Base-by-base conservation (phyloP, 23 red algal genomes). In the Gracilaria domingensis region DNA sequence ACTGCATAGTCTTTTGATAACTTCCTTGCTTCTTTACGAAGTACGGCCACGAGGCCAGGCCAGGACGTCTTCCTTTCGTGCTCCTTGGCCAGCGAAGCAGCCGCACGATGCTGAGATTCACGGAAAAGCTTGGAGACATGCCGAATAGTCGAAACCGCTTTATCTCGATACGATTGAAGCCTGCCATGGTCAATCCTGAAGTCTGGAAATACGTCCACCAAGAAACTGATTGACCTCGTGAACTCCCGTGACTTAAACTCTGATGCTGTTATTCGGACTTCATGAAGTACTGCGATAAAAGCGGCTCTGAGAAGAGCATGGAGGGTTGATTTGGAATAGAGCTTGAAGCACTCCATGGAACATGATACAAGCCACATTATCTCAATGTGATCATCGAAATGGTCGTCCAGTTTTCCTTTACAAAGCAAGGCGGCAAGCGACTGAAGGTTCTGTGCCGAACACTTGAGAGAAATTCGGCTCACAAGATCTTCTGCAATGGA, bases 331-430 rank as follows among this genome's bases (percentile, higher is more conserved):
- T 25, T 51, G 25, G 72, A 45, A 45, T 30, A 77, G 21, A 51
- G 38, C 16, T 40, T 77, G 20, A 8, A 25, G 20, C 11, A 49
- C 40, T 77, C 72, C 72, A 77, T 77, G 39, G 45, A 25, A 28
- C 38, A 77, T 50, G 72, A 77, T 13, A 77, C 72, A 34, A 77
- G 45, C 38, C 72, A 37, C 42, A 77, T 49, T 50, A 77, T 37
- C 38, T 77, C 13, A 12, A 49, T 30, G 50, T 77, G 38, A 23
- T 77, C 45, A 26, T 77, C 72, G 7, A 5, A 2, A 28, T 28
- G 12, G 42, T 25, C 20, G 21, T 77, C 8, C 72, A 77, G 17
- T 23, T 37, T 77, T 26, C 39, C 72, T 30, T 26, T 12, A 18
- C 72, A 51, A 25, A 77, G 29, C 8, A 77, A 51, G 9, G 40